Conservation (phyloP, 331 rosid genomes). For the Pyracantha coccinea region DNA sequence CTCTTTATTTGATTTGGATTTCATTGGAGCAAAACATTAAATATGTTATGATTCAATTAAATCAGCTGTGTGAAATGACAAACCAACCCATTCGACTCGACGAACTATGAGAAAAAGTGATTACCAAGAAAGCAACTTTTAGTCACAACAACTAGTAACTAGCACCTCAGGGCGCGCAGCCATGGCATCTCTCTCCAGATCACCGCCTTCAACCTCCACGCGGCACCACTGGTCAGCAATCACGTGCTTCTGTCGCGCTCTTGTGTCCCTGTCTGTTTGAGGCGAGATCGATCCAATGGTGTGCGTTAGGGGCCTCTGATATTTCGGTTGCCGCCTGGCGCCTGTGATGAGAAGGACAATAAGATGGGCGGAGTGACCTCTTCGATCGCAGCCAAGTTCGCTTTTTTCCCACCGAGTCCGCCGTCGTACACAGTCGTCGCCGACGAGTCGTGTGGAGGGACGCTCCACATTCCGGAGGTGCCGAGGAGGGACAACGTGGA, state of each 20-base stretch:
- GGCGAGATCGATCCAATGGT: neutral
- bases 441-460: slow-evolving; percentile 22
- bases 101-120: too few relatives aligned
- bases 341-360: slow-evolving; percentile 35
- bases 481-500: slow-evolving; percentile 72
- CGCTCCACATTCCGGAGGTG: slow-evolving; percentile 53
- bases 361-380: slow-evolving; percentile 93
- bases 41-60: too few relatives aligned
- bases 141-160: too few relatives aligned
- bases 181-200: too few relatives aligned
- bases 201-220: neutral
- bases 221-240: neutral
- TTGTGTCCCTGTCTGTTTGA: neutral
- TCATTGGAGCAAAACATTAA: too few relatives aligned
- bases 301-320: slow-evolving; percentile 28
- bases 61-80: too few relatives aligned
- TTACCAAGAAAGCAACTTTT: too few relatives aligned
- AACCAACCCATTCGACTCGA: too few relatives aligned
- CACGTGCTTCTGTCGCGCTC: neutral
- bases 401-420: slow-evolving; percentile 86
- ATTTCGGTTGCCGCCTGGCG: neutral
- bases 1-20: too few relatives aligned
- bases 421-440: slow-evolving; percentile 63
- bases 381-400: slow-evolving; percentile 93
- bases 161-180: too few relatives aligned